Evolutionary conservation across 2,329 filamentous ascomycete species (phyloP), one percentile per base, ranked within the genome.

Genomic region (Lachnellula subtilissima): DNA sequence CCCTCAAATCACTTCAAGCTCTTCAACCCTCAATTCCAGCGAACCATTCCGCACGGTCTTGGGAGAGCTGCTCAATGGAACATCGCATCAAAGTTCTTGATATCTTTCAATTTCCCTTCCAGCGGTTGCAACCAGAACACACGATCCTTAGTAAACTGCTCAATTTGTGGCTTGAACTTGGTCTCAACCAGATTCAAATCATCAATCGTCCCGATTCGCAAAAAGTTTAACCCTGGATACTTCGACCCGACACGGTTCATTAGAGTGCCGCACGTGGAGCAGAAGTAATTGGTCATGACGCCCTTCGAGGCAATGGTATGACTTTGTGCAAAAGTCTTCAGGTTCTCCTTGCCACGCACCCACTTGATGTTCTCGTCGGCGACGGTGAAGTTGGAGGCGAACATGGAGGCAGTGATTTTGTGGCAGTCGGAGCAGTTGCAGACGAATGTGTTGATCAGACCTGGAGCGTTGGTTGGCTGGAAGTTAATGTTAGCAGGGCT

Each of bases 381-480:
- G 42, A 84, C 68, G 56, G 74, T 74, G 64, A 86, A 83, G 70
- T 82, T 84, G 52, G 80, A 78, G 2, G 81, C 78, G 69, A 83
- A 84, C 78, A 84, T 83, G 0, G 81, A 83, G 0, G 82, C 80
- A 0, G 81, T 85, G 57, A 86, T 74, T 63, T 86, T 86, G 64
- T 74, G 81, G 69, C 82, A 86, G 69, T 86, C 82, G 36, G 71
- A 67, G 67, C 83, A 86, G 71, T 86, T 74, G 70, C 82, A 86
- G 61, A 85, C 63, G 64, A 85, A 84, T 5, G 73, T 76, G 57
- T 71, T 69, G 17, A 79, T 58, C 0, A 84, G 66, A 9, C 74
- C 77, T 1, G 74, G 73, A 0, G 69, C 74, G 57, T 76, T 61
- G 17, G 71, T 76, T 1, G 79, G 77, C 76, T 80, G 48, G 19